A percentile compares a stretch with the other conserved stretches of the same genome.
These are phyloP conservation scores for Groenewaldozyma tartarivorans DNA, from an alignment of 805 yeast genomes.

Conservation along the genomic window DNA sequence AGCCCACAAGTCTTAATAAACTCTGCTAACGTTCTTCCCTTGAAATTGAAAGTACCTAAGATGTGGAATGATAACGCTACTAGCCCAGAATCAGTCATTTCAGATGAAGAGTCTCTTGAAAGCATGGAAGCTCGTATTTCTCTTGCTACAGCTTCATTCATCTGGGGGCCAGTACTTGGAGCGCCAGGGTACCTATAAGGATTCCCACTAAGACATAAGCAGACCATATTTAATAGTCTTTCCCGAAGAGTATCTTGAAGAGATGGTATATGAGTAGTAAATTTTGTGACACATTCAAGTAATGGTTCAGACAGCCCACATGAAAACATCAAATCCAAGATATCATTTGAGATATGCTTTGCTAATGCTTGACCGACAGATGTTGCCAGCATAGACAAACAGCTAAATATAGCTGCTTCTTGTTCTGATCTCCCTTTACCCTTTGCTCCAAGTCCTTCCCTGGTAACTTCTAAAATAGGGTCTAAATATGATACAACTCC, in stretches of 20 bases:
- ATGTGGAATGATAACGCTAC: slow-evolving; percentile 73
- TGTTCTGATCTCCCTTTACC: slow-evolving; percentile 51
- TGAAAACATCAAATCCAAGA: slow-evolving; percentile 66
- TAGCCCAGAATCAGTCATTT: slow-evolving; percentile 39
- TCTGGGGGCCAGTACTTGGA: slow-evolving; percentile 42
- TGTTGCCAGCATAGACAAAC: slow-evolving; percentile 74
- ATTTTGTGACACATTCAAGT: slow-evolving; percentile 60
- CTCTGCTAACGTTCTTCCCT: slow-evolving; percentile 69
- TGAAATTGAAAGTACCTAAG: slow-evolving; percentile 65
- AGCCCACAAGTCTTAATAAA: slow-evolving; percentile 79
- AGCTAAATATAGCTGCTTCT: slow-evolving; percentile 79
- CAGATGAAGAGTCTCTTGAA: slow-evolving; percentile 47
- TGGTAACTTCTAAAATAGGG: slow-evolving; percentile 71
- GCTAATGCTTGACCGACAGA: slow-evolving; percentile 93
- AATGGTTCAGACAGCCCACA: slow-evolving; percentile 80
- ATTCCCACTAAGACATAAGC: slow-evolving; percentile 71
- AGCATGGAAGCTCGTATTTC: slow-evolving; percentile 70
- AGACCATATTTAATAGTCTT: slow-evolving; percentile 58
- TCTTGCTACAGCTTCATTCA: slow-evolving; percentile 58
- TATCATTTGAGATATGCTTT: slow-evolving; percentile 74
- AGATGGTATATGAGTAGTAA: slow-evolving; percentile 70
- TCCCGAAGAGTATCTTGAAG: slow-evolving; percentile 64
- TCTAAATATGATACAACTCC: slow-evolving; percentile 83
- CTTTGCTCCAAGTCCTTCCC: slow-evolving; percentile 65
- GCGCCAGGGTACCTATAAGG: slow-evolving; percentile 79